Evolutionary conservation across 441 rosid species (phyloP).

Genomic region (Erodium texanum): DNA sequence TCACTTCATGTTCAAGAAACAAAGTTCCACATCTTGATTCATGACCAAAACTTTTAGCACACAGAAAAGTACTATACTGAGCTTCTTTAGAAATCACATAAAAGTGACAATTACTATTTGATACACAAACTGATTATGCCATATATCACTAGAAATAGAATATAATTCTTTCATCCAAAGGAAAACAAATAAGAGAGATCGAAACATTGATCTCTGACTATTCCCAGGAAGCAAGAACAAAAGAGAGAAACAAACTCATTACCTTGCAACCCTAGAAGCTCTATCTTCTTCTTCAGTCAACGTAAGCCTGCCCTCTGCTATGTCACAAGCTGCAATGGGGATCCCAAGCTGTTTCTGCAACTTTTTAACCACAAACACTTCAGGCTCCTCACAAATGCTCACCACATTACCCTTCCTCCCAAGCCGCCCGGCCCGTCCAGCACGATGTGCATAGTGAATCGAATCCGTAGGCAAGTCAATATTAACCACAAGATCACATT

Average conservation of each 20-base stretch:
- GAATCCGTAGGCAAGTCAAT: constrained; percentile 69
- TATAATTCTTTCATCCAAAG: background rate
- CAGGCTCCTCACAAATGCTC: constrained; percentile 66
- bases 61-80: background rate
- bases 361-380: constrained; percentile 74
- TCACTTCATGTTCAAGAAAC: background rate
- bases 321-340: constrained; percentile 53
- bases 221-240: too few relatives aligned
- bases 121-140: background rate
- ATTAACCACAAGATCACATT: constrained; percentile 85
- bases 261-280: background rate
- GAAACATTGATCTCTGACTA: background rate
- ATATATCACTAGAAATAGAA: background rate
- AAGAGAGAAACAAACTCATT: background rate
- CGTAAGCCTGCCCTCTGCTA: constrained; percentile 71
- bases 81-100: background rate
- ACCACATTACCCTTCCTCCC: constrained; percentile 82
- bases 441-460: constrained; percentile 73
- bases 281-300: constrained; percentile 36
- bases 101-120: background rate
- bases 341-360: constrained; percentile 74
- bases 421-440: constrained; percentile 75
- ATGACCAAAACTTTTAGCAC: background rate
- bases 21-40: too few relatives aligned
- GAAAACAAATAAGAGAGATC: background rate